These are phyloP conservation scores for Trametes coccinea DNA, from an alignment of 768 basidiomycete species.

Conservation along the genomic window DNA sequence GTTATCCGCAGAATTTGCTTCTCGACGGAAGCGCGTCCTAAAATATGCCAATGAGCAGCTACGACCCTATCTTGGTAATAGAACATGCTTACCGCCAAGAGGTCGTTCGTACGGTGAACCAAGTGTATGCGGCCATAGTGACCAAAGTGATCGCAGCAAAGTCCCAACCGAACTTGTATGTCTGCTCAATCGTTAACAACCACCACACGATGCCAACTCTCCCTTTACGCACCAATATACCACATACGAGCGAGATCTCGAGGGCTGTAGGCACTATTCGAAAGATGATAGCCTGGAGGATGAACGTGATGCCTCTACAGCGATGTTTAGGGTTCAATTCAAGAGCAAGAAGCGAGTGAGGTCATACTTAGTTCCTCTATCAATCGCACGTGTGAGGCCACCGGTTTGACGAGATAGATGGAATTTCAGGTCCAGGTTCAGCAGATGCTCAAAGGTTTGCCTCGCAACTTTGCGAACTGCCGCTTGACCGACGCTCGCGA, in stretches of 20 bases:
- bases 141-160: constrained; percentile 88
- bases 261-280: constrained; percentile 94
- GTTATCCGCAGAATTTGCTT: constrained; percentile 96
- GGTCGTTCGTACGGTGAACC: constrained; percentile 96
- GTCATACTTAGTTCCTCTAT: constrained; percentile 90
- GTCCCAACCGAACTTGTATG: constrained; percentile 97
- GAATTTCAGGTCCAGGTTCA: constrained; percentile 89
- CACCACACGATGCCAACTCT: not conserved
- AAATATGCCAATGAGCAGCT: not conserved
- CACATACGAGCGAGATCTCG: constrained; percentile 96
- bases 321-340: not conserved
- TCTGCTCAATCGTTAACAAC: constrained; percentile 46
- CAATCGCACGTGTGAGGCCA: constrained; percentile 93
- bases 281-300: constrained; percentile 90
- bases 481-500: constrained; percentile 92
- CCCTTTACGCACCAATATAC: constrained; percentile 74
- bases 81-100: constrained; percentile 77
- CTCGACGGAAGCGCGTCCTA: constrained; percentile 89
- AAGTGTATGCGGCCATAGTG: constrained; percentile 89
- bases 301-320: constrained; percentile 90
- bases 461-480: constrained; percentile 93
- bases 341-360: not conserved
- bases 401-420: constrained; percentile 94
- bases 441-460: constrained; percentile 93
- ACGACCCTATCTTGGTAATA: no score